Conservation (phyloP, 73 alveolate genomes). For the Tetrahymena elliotti region DNA sequence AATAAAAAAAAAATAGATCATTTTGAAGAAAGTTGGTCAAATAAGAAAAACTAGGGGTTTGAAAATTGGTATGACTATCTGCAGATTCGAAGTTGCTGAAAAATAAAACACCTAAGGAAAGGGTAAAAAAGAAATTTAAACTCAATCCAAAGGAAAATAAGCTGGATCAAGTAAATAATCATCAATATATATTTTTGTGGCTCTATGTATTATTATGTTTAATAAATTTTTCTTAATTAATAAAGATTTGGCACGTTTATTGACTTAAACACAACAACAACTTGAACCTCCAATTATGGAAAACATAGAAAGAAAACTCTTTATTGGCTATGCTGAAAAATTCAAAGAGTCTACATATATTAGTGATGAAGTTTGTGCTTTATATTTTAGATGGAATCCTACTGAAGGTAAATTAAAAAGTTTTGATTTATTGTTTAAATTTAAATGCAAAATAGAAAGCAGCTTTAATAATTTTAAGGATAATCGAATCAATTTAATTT, state of each 20-base stretch:
- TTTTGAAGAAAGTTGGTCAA: slow-evolving; percentile 64
- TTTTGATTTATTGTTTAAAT: no score
- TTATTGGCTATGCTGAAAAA: slow-evolving; percentile 67
- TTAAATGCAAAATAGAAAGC: neutral
- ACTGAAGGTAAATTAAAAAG: slow-evolving; percentile 63
- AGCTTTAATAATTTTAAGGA: neutral
- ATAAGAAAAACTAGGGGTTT: slow-evolving; percentile 43
- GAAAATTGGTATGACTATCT: slow-evolving; percentile 50
- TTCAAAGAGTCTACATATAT: slow-evolving; percentile 59
- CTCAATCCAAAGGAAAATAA: neutral
- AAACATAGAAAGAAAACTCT: slow-evolving; percentile 70
- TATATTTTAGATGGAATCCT: slow-evolving; percentile 68
- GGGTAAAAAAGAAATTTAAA: slow-evolving; percentile 30
- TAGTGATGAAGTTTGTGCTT: slow-evolving; percentile 77
- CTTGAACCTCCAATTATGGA: slow-evolving; percentile 67
- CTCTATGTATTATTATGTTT: no score
- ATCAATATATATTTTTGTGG: no score
- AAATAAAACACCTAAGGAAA: slow-evolving; percentile 26
- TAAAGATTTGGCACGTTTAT: slow-evolving; percentile 27
- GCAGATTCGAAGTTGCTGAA: slow-evolving; percentile 44
- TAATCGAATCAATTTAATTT: neutral
- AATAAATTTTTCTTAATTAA: neutral
- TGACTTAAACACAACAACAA: slow-evolving; percentile 21
- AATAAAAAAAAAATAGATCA: slow-evolving; percentile 8
- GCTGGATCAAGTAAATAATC: neutral